Base-by-base conservation (phyloP, 495 filamentous ascomycete genomes). In the Hypoxylon lienhwacheense region DNA sequence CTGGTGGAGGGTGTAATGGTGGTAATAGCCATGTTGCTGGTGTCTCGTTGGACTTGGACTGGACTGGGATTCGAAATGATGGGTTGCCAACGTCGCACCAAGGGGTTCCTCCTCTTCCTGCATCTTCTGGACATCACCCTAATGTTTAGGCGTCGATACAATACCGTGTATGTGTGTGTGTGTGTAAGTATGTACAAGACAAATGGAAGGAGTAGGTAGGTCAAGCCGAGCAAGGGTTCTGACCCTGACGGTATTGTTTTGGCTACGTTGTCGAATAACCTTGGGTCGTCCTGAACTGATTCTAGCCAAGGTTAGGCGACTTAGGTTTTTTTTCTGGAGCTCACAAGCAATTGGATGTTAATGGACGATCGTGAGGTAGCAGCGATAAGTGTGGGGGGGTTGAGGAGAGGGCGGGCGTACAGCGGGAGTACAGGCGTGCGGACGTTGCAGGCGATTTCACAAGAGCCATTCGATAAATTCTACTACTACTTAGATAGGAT, bases 21-120 rank as follows among this genome's bases (percentile, higher is more conserved):
- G 53, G 14, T 57, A 41, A 55, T 47, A 44, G 47, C 16, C 44
- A 10, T 55, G 34, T 6, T 42, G 51, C 25, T 37, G 53, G 11
- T 25, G 47, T 59, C 55, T 47, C 29, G 57, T 50, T 55, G 57
- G 50, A 54, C 49, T 50, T 59, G 61, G 48, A 55, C 51, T 21
- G 47, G 63, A 65, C 57, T 61, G 65, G 61, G 65, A 59, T 61
- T 53, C 61, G 50, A 64, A 52, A 54, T 64, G 61, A 63, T 57
- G 64, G 61, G 64, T 24, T 63, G 53, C 54, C 62, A 63, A 43
- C 48, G 65, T 67, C 59, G 62, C 59, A 67, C 65, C 65, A 67
- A 67, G 62, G 59, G 51, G 62, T 58, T 65, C 65, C 55, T 67
- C 62, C 58, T 65, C 65, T 65, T 67, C 55, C 50, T 56, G 65